Evolutionary conservation across 1,284 basidiomycete genomes (phyloP), one percentile per base, ranked within the genome.

Genomic region (Pseudozyma sp.): DNA sequence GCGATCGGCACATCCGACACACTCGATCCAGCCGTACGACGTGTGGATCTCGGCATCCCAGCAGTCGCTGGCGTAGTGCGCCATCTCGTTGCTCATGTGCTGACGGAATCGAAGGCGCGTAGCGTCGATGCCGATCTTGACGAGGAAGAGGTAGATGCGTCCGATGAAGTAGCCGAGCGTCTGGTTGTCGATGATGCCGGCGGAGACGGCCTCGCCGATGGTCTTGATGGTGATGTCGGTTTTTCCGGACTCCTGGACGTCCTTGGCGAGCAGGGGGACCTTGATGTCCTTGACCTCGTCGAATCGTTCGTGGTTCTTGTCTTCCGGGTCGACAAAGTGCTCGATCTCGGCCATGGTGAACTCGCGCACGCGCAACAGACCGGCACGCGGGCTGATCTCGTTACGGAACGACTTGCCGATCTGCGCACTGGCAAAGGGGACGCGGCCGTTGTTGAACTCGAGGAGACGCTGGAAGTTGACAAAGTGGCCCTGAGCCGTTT

Each of bases 261-360:
- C 87, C 76, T 93, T 91, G 83, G 95, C 91, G 54, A 99, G 89
- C 57, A 98, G 88, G 19, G 89, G 87, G 42, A 98, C 88, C 44
- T 88, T 88, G 72, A 94, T 87, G 79, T 94, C 89, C 71, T 90
- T 89, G 72, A 93, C 90, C 79, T 96, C 93, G 64, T 85, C 84
- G 88, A 99, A 99, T 37, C 91, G 89, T 29, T 89, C 87, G 86
- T 99, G 97, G 24, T 86, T 87, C 87, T 99, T 99, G 87, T 97
- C 91, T 56, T 89, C 88, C 7, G 96, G 97, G 87, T 99, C 96
- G 78, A 99, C 96, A 81, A 88, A 99, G 87, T 99, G 96, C 87
- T 99, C 97, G 85, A 99, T 97, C 87, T 99, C 97, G 57, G 94
- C 97, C 96, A 99, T 97, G 39, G 93, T 97, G 87, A 99, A 99